A percentile compares a stretch with the other conserved stretches of the same genome.
These are phyloP conservation scores for Trichosporon asahii DNA, from an alignment of 1,284 basidiomycete species.

Conservation along the genomic window DNA sequence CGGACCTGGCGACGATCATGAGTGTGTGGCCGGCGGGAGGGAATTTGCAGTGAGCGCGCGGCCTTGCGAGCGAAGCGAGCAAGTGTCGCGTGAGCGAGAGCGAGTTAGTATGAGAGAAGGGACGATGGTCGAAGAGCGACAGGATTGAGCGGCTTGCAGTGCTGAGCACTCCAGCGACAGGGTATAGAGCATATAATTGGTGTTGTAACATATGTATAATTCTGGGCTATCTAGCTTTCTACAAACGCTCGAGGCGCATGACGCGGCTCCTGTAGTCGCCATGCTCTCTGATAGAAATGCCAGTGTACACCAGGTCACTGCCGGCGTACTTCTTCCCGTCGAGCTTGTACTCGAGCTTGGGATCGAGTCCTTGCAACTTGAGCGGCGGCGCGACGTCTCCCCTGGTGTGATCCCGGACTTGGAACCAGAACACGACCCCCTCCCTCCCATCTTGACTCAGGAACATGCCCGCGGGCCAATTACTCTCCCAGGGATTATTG, in stretches of 20 bases:
- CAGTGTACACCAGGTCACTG: slow-evolving; percentile 12
- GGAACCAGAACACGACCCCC: slow-evolving; percentile 21
- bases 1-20: slow-evolving; percentile 24
- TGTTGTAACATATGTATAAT: slow-evolving; percentile 4
- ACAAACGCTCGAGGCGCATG: not conserved
- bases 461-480: slow-evolving; percentile 36
- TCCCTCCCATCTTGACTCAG: slow-evolving; percentile 12
- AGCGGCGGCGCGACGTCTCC: slow-evolving; percentile 20
- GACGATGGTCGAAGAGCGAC: too few species aligned
- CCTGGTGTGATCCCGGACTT: slow-evolving; percentile 11
- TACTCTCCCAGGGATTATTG: slow-evolving; percentile 22
- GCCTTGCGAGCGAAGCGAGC: not conserved
- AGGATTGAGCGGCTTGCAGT: not conserved
- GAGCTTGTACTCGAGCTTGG: slow-evolving; percentile 21
- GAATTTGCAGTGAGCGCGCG: not conserved
- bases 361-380: slow-evolving; percentile 26
- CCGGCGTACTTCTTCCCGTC: slow-evolving; percentile 19
- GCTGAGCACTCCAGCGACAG: not conserved
- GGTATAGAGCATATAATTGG: not conserved
- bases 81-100: too few species aligned
- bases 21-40: slow-evolving; percentile 18
- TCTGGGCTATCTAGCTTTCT: not conserved
- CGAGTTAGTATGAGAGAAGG: too few species aligned
- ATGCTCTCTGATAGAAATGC: slow-evolving; percentile 9
- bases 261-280: slow-evolving; percentile 20